These are phyloP conservation scores for Coemansia sp. DNA, from an alignment of 192 early-diverging fungal genomes.

Conservation along the genomic window DNA sequence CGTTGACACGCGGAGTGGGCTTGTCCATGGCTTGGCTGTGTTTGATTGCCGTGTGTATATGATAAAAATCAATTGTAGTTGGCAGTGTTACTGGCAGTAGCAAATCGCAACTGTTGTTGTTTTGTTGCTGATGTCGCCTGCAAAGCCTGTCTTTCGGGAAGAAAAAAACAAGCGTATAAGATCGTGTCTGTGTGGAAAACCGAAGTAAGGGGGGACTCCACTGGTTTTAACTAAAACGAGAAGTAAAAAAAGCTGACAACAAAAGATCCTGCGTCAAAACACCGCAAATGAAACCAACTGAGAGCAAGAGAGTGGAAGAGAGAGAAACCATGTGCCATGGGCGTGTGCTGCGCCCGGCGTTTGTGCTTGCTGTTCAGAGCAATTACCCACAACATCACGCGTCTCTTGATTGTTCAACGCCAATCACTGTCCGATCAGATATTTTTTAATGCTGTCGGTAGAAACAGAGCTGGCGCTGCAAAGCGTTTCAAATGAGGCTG, in stretches of 20 bases:
- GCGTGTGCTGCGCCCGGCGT: background rate
- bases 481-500: background rate
- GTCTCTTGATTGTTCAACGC: background rate
- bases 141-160: background rate
- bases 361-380: background rate
- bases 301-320: background rate
- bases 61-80: background rate
- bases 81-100: slow-evolving; percentile 1
- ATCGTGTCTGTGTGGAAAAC: background rate
- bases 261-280: background rate
- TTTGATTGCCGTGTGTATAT: background rate
- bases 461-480: no score
- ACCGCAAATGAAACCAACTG: background rate
- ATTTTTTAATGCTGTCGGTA: background rate
- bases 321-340: background rate
- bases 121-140: slow-evolving; percentile 12
- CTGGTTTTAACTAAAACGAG: background rate
- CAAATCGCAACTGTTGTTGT: slow-evolving; percentile 3
- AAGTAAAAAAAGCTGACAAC: background rate
- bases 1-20: slow-evolving; percentile 60
- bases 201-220: background rate
- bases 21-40: slow-evolving; percentile 43
- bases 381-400: background rate
- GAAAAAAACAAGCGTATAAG: background rate
- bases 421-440: background rate